Evolutionary conservation across 306 rosid genomes (phyloP), one percentile per base, ranked within the genome.

Genomic region (Malus orientalis): DNA sequence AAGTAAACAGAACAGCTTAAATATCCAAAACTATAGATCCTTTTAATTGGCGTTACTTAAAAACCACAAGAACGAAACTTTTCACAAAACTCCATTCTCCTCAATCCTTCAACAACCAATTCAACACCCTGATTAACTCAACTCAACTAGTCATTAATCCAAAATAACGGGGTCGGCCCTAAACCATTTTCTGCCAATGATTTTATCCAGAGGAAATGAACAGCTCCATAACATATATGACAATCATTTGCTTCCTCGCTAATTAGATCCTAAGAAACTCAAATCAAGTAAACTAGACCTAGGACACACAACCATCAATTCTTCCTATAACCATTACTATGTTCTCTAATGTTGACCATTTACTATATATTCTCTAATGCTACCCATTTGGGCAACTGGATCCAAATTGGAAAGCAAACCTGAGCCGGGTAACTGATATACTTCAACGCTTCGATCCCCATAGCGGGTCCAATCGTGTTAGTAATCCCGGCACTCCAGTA

Each of bases 401-500:
- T 42, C 78, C 64, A n/a, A 20, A 25, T 23, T n/a, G 59, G 65
- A 22, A 59, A 77, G 63, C 84, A 81, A 78, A 78, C 99, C 97
- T 95, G 99, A 19, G 99, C 99, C 36, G 99, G 99, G 76, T 95
- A 96, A 77, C 98, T 96, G 66, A 96, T 92, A 87, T 92, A 96
- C 84, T 92, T 96, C 71, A 96, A 84, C 42, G 99, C 98, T 85
- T 96, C 97, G 68, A 96, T 96, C 78, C 99, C 99, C 99, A 96
- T 96, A 47, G 99, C 99, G 5, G 99, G 99, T 79, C 99, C 99
- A 82, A 96, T 96, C 20, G 99, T 92, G 60, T 96, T 96, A 4
- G 99, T 92, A 84, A 96, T 92, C 69, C 99, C 98, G 54, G 96
- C 93, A 83, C 99, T 92, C 99, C 99, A 92, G 72, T 87, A 96